phyloP scores from a whole-genome alignment of 2,329 filamentous ascomycete species.

The Amylocarpus encephaloides region DNA sequence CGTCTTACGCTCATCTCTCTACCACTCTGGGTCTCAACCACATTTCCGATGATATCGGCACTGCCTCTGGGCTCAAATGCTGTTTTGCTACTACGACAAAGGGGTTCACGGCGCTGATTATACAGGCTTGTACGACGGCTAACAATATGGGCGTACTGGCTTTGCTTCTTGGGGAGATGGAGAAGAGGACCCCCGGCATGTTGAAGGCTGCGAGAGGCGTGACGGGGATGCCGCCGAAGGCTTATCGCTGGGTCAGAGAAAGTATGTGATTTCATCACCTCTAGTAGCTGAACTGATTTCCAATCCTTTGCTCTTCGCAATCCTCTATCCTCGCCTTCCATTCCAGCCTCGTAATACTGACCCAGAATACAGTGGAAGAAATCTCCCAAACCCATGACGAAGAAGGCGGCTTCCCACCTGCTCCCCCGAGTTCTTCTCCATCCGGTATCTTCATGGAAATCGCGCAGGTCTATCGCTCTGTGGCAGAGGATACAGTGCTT shows the following conservation, averaged over 20 bases:
- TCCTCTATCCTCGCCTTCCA: neutral
- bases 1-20: slow-evolving; percentile 36
- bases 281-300: no score
- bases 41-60: slow-evolving; percentile 45
- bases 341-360: neutral
- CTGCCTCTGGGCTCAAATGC: slow-evolving; percentile 57
- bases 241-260: slow-evolving; percentile 70
- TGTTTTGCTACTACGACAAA: slow-evolving; percentile 58
- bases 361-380: slow-evolving; percentile 49
- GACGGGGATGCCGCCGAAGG: slow-evolving; percentile 64
- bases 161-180: slow-evolving; percentile 51
- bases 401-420: slow-evolving; percentile 52
- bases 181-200: slow-evolving; percentile 41
- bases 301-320: neutral
- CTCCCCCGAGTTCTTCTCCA: slow-evolving; percentile 5
- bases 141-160: slow-evolving; percentile 54
- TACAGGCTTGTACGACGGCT: slow-evolving; percentile 67
- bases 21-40: slow-evolving; percentile 42
- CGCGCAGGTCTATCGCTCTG: slow-evolving; percentile 53
- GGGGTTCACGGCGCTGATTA: slow-evolving; percentile 61
- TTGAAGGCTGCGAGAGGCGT: slow-evolving; percentile 45
- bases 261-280: slow-evolving; percentile 30
- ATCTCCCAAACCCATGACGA: slow-evolving; percentile 60
- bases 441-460: slow-evolving; percentile 51
- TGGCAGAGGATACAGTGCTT: slow-evolving; percentile 56